Evolutionary conservation across 202 grass and related monocot species (phyloP), one percentile per base, ranked within the genome.

Genomic region (Brachypodium distachyon): DNA sequence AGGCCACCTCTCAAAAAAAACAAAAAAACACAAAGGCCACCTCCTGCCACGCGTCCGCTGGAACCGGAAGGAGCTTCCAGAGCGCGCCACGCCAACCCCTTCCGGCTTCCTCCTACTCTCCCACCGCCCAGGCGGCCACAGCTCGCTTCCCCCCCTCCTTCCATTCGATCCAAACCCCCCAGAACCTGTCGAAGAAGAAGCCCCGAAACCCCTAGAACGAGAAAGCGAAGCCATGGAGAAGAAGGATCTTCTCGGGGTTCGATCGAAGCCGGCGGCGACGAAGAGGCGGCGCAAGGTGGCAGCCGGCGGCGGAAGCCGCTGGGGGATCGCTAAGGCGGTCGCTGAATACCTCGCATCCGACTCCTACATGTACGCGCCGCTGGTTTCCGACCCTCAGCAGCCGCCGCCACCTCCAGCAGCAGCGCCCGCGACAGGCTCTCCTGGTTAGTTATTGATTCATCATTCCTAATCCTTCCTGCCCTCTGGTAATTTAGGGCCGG

Each of bases 301-400:
- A 31, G 18, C 56, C 1, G 33, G 23, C 14, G 80, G 12, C 28
- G 53, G 27, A 12, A 26, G 49, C 29, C 50, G 40, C 19, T 21
- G 26, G 14, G 22, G 64, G 4, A 50, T 86, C 37, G 84, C 22
- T 2, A 89, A 77, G 80, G 73, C 74, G 4, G 53, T 89, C 28
- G 73, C 81, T 0, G 78, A 61, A 8, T 92, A 92, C 78, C 86
- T 96, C 25, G 69, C 81, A 8, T 82, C 84, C 4, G 92, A 96
- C 69, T 82, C 83, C 23, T 96, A 90, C 55, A 85, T 92, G 92
- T 96, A 92, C 68, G 92, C 81, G 6, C 81, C 89, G 16, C 74
- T 87, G 32, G 70, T 75, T 29, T 77, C 38, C 2, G 56, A n/a
- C 19, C 39, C 66, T 6, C 43, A 39, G 38, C 7, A 27, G 2